phyloP scores from a whole-genome alignment of 805 yeast genomes.

The Lipomyces mesembrius region DNA sequence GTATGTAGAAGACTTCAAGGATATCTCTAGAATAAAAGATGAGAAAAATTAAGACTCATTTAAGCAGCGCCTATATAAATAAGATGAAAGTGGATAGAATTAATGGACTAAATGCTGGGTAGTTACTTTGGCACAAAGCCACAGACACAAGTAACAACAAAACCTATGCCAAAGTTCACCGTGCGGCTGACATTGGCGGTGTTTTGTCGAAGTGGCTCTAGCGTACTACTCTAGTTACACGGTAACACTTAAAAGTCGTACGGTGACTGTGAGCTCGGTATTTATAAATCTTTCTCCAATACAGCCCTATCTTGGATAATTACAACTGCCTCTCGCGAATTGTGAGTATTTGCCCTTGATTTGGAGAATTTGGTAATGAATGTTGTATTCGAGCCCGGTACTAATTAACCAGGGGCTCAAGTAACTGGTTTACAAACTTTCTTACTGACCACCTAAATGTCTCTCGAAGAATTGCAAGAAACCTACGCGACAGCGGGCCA shows the following conservation, averaged over 20 bases:
- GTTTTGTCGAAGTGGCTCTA: too few relatives aligned
- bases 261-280: not conserved
- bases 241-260: too few relatives aligned
- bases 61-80: too few relatives aligned
- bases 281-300: not conserved
- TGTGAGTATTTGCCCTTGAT: not conserved
- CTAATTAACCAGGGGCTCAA: not conserved
- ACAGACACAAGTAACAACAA: too few relatives aligned
- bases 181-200: not conserved
- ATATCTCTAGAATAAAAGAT: too few relatives aligned
- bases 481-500: conserved; percentile 47
- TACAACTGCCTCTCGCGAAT: not conserved
- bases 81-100: too few relatives aligned
- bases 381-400: not conserved
- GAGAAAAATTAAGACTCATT: too few relatives aligned
- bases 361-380: not conserved
- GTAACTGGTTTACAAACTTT: not conserved
- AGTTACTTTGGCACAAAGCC: too few relatives aligned
- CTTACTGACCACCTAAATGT: not conserved
- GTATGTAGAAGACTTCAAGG: too few relatives aligned
- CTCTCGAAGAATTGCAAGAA: conserved; percentile 12
- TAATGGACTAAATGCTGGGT: too few relatives aligned
- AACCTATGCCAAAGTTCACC: not conserved
- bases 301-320: not conserved
- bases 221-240: too few relatives aligned